Base-by-base conservation (phyloP, 225 moss, liverwort and hornwort genomes). In the Sphagnum tenellum region DNA sequence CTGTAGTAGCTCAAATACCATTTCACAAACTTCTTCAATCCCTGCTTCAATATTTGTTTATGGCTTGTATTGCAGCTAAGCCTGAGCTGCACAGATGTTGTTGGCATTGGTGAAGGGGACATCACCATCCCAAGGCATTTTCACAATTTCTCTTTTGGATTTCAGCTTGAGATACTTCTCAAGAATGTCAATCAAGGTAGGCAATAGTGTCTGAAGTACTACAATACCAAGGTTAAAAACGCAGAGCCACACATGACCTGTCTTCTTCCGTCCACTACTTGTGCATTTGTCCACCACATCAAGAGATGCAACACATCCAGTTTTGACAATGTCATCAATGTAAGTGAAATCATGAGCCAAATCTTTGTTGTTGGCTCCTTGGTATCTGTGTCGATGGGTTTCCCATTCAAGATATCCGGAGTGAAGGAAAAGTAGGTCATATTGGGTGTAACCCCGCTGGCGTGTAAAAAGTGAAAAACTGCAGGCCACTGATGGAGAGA, bases 31-130 rank as follows among this genome's bases (percentile, higher is more conserved):
- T 1, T 29, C 29, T 29, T 29, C 29, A 29, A 29, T 29, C 29
- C 29, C 29, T 29, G 29, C 29, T 0, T 61, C 61, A 9, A 61
- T 45, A 47, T 61, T 61, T 10, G 61, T 46, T 11, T 46, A 7
- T 8, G 61, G 61, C 47, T 61, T 61, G 61, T 61, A 61, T 10
- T 61, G 61, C 11, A 61, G 61, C 45, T 61, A 29, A 29, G 29
- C 29, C 29, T 29, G 29, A 29, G 29, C 29, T 29, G 29, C 29
- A 29, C 0, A 29, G 61, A 29, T 29, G n/a, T n/a, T n/a, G 29
- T 61, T 61, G n/a, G 61, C 61, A 61, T 61, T 45, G 9, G 61
- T 61, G 61, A 61, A 61, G 9, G 61, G 45, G 47, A 61, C 61
- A 44, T 61, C 61, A 48, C 61, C 45, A 46, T 61, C 47, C 2